A percentile compares a stretch with the other conserved stretches of the same genome.
Evolutionary conservation across 2,329 filamentous ascomycete species (phyloP).

Genomic region (Xylariaceae sp.): DNA sequence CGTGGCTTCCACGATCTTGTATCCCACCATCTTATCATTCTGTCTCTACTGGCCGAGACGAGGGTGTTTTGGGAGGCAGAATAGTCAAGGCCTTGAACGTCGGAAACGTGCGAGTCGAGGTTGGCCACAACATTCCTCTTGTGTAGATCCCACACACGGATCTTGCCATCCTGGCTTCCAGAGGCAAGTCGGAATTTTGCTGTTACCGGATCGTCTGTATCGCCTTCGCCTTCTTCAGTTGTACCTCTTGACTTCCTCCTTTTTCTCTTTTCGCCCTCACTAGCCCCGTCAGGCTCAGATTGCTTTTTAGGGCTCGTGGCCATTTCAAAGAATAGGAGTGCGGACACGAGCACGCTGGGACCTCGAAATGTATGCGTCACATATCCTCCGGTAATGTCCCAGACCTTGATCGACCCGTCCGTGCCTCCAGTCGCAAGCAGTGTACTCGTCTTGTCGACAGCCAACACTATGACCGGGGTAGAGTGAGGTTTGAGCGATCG

Average conservation of each 20-base stretch:
- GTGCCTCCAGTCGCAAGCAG: slow-evolving; percentile 87
- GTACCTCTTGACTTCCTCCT: slow-evolving; percentile 35
- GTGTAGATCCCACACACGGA: slow-evolving; percentile 85
- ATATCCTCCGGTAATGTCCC: slow-evolving; percentile 87
- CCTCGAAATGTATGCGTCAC: slow-evolving; percentile 93
- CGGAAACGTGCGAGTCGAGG: slow-evolving; percentile 87
- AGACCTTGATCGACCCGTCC: slow-evolving; percentile 91
- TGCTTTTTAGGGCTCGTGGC: slow-evolving; percentile 35
- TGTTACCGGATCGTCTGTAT: slow-evolving; percentile 30
- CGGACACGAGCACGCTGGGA: slow-evolving; percentile 84
- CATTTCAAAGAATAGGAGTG: slow-evolving; percentile 83
- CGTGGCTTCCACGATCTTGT: slow-evolving; percentile 74
- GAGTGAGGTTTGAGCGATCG: slow-evolving; percentile 84
- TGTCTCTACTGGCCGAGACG: slow-evolving; percentile 82
- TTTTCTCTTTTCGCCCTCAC: slow-evolving; percentile 35
- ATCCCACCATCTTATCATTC: slow-evolving; percentile 91
- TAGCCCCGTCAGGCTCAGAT: slow-evolving; percentile 34
- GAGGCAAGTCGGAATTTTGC: slow-evolving; percentile 73
- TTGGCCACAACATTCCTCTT: slow-evolving; percentile 70
- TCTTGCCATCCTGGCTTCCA: slow-evolving; percentile 87
- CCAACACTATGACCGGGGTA: slow-evolving; percentile 80
- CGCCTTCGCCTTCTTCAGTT: slow-evolving; percentile 33
- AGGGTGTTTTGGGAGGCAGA: slow-evolving; percentile 66
- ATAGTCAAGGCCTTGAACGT: slow-evolving; percentile 83
- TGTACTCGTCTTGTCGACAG: slow-evolving; percentile 80